Base-by-base conservation (phyloP, 495 filamentous ascomycete species). In the Parmelia sp. region DNA sequence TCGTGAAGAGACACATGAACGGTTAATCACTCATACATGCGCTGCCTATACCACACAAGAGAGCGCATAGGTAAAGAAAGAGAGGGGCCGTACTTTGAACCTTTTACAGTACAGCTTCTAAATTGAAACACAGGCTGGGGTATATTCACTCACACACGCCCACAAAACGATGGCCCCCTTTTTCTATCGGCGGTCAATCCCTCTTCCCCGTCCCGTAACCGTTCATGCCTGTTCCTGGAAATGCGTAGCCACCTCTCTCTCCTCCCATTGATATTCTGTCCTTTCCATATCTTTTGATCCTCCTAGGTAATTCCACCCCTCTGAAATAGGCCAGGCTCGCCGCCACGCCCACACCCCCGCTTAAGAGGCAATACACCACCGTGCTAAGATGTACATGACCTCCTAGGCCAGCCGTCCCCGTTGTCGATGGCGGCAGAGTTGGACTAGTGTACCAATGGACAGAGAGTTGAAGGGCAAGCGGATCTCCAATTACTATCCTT, bases 401-500 rank as follows among this genome's bases (percentile, higher is more conserved):
- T 3, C 70, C 70, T n/a, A 71, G 36, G 27, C 69, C 69, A 36
- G 45, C 49, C 25, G 56, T 44, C 36, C 57, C 57, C n/a, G 68
- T 68, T 21, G 70, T 71, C 3, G 60, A 65, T 12, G 70, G 68
- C 23, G 61, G 75, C 72, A 66, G 77, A 73, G 71, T 80, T 57
- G 62, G 72, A 60, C 67, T 80, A 76, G 69, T 80, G 76, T 49
- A 80, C 94, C 94, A 98, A 40, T 89, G 80, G 42, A 97, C 86
- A 62, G 82, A 86, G 68, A 98, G 89, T 57, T 81, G 83, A 68
- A 97, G 81, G 1, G 91, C 85, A 33, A 98, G 76, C 31, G 87
- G 84, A 71, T 96, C 91, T 10, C 92, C 92, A 69, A 96, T 96
- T 29, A 97, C 81, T 35, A 98, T 65, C 61, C 68, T 66, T 29